Evolutionary conservation across 345 rosid genomes (phyloP).

Genomic region (Noccaea bulbosa): DNA sequence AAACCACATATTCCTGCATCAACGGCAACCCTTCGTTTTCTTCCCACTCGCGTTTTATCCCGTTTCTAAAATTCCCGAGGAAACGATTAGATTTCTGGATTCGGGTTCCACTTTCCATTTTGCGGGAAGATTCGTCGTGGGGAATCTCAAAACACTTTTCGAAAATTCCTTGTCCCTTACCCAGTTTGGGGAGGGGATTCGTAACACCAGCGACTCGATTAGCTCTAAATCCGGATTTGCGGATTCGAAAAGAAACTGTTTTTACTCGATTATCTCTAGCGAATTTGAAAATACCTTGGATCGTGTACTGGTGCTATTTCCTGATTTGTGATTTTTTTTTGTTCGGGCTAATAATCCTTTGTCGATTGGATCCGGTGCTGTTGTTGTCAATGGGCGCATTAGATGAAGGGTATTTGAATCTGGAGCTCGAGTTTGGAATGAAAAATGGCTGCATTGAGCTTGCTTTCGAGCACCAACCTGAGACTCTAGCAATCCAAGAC

Average conservation of each 20-base stretch:
- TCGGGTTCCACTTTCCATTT: background rate
- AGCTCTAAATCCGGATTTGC: slow-evolving; percentile 29
- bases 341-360: background rate
- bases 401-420: slow-evolving; percentile 67
- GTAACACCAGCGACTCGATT: background rate
- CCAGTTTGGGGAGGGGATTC: background rate
- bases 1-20: slow-evolving; percentile 53
- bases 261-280: background rate
- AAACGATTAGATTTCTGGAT: background rate
- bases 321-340: slow-evolving; percentile 41
- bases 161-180: background rate
- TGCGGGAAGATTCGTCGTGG: slow-evolving; percentile 17
- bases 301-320: slow-evolving; percentile 13
- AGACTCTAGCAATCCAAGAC: slow-evolving; percentile 70
- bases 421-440: slow-evolving; percentile 62
- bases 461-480: slow-evolving; percentile 60
- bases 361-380: slow-evolving; percentile 36
- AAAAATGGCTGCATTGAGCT: slow-evolving; percentile 50
- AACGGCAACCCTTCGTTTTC: slow-evolving; percentile 53
- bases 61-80: slow-evolving; percentile 1
- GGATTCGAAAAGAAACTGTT: background rate
- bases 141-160: slow-evolving; percentile 9
- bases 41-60: slow-evolving; percentile 38
- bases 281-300: slow-evolving; percentile 4
- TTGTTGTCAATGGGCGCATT: slow-evolving; percentile 68